Evolutionary conservation across 495 filamentous ascomycete genomes (phyloP).

Genomic region (Lophiotrema nucula): DNA sequence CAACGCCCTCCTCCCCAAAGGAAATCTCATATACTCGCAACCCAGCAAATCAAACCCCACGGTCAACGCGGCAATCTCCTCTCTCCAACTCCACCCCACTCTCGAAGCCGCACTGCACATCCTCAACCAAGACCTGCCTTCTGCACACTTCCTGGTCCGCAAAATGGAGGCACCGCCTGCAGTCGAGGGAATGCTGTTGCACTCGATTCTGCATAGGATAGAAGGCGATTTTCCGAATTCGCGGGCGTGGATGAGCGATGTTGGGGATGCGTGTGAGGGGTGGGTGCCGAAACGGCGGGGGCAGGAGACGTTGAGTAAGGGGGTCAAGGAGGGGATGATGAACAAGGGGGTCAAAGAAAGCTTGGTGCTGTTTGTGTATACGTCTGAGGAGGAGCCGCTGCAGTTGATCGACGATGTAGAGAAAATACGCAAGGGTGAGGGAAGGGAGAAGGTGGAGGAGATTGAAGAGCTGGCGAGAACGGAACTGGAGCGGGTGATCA

Average conservation of each 20-base stretch:
- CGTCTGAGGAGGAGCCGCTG: not conserved
- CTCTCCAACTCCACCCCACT: constrained; percentile 42
- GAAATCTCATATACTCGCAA: not conserved
- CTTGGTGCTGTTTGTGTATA: not conserved
- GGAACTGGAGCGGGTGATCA: constrained; percentile 42
- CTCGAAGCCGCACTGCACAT: constrained; percentile 50
- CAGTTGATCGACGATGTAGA: constrained; percentile 33
- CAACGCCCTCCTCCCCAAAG: not conserved
- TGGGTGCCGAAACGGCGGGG: not conserved
- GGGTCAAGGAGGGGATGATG: not conserved
- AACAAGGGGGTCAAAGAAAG: constrained; percentile 30
- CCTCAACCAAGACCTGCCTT: constrained; percentile 47
- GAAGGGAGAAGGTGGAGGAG: not conserved
- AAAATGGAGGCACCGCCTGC: constrained; percentile 50
- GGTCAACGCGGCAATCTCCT: not conserved
- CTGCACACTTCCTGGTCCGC: constrained; percentile 50
- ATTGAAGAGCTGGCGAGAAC: constrained; percentile 35
- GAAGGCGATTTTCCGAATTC: constrained; percentile 50
- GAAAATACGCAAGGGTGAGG: not conserved
- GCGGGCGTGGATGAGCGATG: constrained; percentile 46
- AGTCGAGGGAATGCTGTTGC: constrained; percentile 49
- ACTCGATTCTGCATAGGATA: constrained; percentile 48
- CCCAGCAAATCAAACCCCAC: not conserved
- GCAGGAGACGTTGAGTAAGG: constrained; percentile 17
- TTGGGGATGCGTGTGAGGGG: constrained; percentile 19